phyloP scores from a whole-genome alignment of 495 filamentous ascomycete genomes.

The Penicillium fimorum region DNA sequence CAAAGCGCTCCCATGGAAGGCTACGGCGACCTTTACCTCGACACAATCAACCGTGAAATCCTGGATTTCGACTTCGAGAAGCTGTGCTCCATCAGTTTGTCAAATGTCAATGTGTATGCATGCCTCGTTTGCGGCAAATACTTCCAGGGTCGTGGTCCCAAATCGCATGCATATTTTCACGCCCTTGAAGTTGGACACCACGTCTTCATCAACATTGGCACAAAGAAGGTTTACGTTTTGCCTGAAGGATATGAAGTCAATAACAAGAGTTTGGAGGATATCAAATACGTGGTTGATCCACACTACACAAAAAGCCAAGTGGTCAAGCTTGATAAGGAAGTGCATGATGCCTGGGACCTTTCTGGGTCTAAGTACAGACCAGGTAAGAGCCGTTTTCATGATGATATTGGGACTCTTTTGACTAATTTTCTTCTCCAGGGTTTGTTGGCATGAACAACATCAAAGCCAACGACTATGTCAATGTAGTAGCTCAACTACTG shows the following conservation, averaged over 20 bases:
- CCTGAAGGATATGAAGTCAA: constrained; percentile 97
- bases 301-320: constrained; percentile 77
- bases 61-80: constrained; percentile 99
- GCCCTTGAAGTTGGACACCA: constrained; percentile 93
- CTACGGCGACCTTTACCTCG: constrained; percentile 94
- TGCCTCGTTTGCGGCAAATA: constrained; percentile 98
- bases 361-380: constrained; percentile 80
- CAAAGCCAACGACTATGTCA: constrained; percentile 98
- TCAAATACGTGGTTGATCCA: constrained; percentile 98
- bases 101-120: constrained; percentile 98
- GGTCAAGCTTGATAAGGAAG: constrained; percentile 72
- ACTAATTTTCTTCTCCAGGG: constrained; percentile 43
- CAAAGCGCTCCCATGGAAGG: constrained; percentile 81
- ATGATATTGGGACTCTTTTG: too few relatives aligned
- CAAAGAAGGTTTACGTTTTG: constrained; percentile 91
- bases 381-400: constrained; percentile 40
- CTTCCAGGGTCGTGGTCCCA: constrained; percentile 89
- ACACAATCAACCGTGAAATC: constrained; percentile 85
- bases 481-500: constrained; percentile 91
- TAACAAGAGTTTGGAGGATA: constrained; percentile 94
- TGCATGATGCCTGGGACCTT: constrained; percentile 73
- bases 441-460: constrained; percentile 99
- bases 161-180: constrained; percentile 96
- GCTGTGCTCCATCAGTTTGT: constrained; percentile 90
- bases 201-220: constrained; percentile 96